phyloP scores from a whole-genome alignment of 495 filamentous ascomycete genomes.

The Penicillium maclennaniae region DNA sequence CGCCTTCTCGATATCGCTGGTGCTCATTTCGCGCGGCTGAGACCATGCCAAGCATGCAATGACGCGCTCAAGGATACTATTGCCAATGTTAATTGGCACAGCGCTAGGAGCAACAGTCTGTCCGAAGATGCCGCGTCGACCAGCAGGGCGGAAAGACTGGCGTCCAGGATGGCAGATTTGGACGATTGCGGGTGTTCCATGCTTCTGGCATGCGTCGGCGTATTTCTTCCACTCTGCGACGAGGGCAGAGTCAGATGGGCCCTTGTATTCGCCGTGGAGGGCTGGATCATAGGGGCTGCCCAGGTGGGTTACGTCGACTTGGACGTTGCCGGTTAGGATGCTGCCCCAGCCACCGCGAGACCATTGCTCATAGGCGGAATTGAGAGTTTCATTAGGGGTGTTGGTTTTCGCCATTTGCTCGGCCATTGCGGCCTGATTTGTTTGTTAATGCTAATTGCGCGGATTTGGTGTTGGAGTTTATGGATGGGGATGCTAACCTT shows the following conservation, averaged over 20 bases:
- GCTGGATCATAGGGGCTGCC: constrained; percentile 41
- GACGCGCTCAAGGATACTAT: constrained; percentile 32
- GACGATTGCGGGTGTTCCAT: constrained; percentile 48
- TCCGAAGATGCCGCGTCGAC: constrained; percentile 41
- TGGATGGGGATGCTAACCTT: constrained; percentile 34
- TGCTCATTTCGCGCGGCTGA: constrained; percentile 44
- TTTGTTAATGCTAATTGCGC: not conserved
- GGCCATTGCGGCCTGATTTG: constrained; percentile 45
- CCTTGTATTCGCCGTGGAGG: constrained; percentile 33
- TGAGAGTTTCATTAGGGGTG: constrained; percentile 30
- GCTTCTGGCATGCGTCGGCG: constrained; percentile 41
- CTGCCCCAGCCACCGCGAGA: constrained; percentile 48
- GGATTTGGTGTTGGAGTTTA: not conserved
- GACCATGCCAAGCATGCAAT: constrained; percentile 37
- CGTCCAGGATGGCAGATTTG: constrained; percentile 59
- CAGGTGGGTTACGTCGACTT: constrained; percentile 52
- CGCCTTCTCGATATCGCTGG: constrained; percentile 46
- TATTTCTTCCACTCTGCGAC: constrained; percentile 44
- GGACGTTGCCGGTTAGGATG: constrained; percentile 52
- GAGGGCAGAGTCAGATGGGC: constrained; percentile 18
- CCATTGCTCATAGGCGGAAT: constrained; percentile 46
- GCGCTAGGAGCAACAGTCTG: constrained; percentile 46
- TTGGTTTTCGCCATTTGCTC: constrained; percentile 37
- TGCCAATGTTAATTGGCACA: constrained; percentile 38
- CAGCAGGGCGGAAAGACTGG: constrained; percentile 47